These are phyloP conservation scores for Auricularia heimuer DNA, from an alignment of 768 basidiomycete genomes.

Conservation along the genomic window DNA sequence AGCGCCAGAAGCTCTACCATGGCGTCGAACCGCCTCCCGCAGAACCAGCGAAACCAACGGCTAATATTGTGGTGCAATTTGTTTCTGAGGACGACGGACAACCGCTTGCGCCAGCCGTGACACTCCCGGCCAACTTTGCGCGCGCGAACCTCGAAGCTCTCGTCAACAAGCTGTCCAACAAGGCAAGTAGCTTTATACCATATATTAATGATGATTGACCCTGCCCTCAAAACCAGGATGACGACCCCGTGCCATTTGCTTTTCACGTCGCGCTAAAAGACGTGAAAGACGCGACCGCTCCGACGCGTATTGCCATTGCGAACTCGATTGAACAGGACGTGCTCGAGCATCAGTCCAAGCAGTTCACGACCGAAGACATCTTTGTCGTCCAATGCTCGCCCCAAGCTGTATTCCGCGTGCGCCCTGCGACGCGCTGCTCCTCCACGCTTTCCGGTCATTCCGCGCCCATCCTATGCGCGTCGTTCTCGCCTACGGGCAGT, in stretches of 20 bases:
- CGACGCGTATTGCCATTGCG: slow-evolving; percentile 73
- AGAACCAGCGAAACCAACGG: slow-evolving; percentile 35
- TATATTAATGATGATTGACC: not conserved
- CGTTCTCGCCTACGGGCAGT: slow-evolving; percentile 89
- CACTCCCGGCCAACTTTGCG: slow-evolving; percentile 77
- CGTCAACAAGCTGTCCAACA: slow-evolving; percentile 76
- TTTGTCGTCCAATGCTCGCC: slow-evolving; percentile 86
- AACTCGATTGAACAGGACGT: slow-evolving; percentile 80
- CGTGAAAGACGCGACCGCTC: slow-evolving; percentile 38
- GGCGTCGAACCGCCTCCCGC: slow-evolving; percentile 57
- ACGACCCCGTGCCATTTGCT: slow-evolving; percentile 85
- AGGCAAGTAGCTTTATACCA: slow-evolving; percentile 32
- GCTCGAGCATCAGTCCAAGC: slow-evolving; percentile 56
- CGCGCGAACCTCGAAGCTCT: slow-evolving; percentile 77
- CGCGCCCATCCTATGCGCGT: slow-evolving; percentile 88
- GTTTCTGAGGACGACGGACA: slow-evolving; percentile 79
- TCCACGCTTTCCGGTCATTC: slow-evolving; percentile 86
- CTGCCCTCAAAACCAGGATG: slow-evolving; percentile 35
- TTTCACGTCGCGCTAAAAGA: slow-evolving; percentile 77
- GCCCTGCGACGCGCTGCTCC: slow-evolving; percentile 90
- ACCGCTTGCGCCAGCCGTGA: slow-evolving; percentile 78
- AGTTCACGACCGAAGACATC: slow-evolving; percentile 78
- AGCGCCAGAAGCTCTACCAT: slow-evolving; percentile 76
- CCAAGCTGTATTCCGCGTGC: slow-evolving; percentile 89
- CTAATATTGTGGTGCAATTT: slow-evolving; percentile 84